Conservation (phyloP, 2,329 filamentous ascomycete genomes). For the Verticillium isaacii region DNA sequence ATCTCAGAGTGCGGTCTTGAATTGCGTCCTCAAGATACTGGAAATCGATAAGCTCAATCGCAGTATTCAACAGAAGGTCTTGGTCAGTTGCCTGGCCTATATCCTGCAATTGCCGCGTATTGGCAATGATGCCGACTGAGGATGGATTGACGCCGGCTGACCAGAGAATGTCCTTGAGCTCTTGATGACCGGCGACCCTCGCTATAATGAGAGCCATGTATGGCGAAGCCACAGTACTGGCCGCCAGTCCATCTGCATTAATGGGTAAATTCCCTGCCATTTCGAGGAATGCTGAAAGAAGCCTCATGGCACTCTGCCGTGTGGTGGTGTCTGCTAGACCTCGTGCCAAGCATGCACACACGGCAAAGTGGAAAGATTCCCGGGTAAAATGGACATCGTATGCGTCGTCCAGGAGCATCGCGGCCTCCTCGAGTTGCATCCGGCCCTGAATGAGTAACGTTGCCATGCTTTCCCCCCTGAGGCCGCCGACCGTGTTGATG, state of each 20-base stretch:
- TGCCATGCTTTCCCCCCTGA: conserved; percentile 52
- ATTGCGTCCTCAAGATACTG: conserved; percentile 58
- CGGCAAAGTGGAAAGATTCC: conserved; percentile 63
- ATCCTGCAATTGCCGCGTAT: conserved; percentile 33
- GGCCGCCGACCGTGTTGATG: conserved; percentile 55
- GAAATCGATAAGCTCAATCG: conserved; percentile 63
- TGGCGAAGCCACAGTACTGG: conserved; percentile 36
- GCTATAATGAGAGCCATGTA: conserved; percentile 58
- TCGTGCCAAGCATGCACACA: conserved; percentile 59
- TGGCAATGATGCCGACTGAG: conserved; percentile 32
- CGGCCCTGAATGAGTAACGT: conserved; percentile 57
- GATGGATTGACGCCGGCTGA: conserved; percentile 47
- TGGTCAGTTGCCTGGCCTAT: conserved; percentile 49
- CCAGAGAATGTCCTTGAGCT: conserved; percentile 60
- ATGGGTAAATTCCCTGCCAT: conserved; percentile 34
- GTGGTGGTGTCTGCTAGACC: conserved; percentile 60
- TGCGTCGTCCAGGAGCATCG: conserved; percentile 56
- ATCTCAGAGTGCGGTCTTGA: conserved; percentile 53
- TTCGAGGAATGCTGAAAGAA: conserved; percentile 58
- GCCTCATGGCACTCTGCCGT: conserved; percentile 51
- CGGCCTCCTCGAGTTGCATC: conserved; percentile 55
- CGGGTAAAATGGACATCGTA: conserved; percentile 61
- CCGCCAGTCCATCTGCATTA: conserved; percentile 14
- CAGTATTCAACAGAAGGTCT: conserved; percentile 57
- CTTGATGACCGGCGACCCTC: conserved; percentile 50